A percentile compares a stretch with the other conserved stretches of the same genome.
Evolutionary conservation across 2,329 filamentous ascomycete species (phyloP).

Genomic region (Scleromitrula shiraiana): DNA sequence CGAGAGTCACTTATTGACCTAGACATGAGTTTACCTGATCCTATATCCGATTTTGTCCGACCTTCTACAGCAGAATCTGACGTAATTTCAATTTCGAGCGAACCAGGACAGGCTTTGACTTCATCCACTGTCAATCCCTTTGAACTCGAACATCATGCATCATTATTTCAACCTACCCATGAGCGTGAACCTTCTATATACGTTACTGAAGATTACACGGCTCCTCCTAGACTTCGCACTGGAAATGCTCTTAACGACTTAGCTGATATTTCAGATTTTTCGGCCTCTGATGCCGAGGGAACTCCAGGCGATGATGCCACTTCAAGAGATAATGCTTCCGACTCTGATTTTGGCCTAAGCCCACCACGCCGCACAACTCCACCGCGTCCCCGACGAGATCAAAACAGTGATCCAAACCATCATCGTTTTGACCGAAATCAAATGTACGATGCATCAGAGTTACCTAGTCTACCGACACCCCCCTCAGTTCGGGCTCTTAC

Average conservation of each 20-base stretch:
- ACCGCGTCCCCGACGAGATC: too few species aligned
- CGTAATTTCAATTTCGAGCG: slow-evolving; percentile 42
- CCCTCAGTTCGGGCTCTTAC: slow-evolving; percentile 22
- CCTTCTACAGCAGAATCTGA: slow-evolving; percentile 28
- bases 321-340: slow-evolving; percentile 14
- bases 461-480: slow-evolving; percentile 19
- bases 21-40: slow-evolving; percentile 45
- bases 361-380: slow-evolving; percentile 16
- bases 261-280: slow-evolving; percentile 27
- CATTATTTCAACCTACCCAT: slow-evolving; percentile 38
- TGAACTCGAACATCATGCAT: slow-evolving; percentile 55
- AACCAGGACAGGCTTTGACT: slow-evolving; percentile 47
- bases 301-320: slow-evolving; percentile 6
- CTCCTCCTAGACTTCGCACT: slow-evolving; percentile 27
- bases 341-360: slow-evolving; percentile 15
- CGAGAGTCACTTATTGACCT: slow-evolving; percentile 40
- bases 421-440: background rate
- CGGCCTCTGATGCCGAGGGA: slow-evolving; percentile 23
- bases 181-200: slow-evolving; percentile 36
- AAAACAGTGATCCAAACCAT: slow-evolving; percentile 7
- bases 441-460: slow-evolving; percentile 14
- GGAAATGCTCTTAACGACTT: slow-evolving; percentile 18
- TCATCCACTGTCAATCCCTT: slow-evolving; percentile 50
- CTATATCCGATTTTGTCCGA: slow-evolving; percentile 22
- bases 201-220: slow-evolving; percentile 50